These are phyloP conservation scores for Waltergamsia citrina DNA, from an alignment of 2,329 filamentous ascomycete genomes.

Conservation along the genomic window DNA sequence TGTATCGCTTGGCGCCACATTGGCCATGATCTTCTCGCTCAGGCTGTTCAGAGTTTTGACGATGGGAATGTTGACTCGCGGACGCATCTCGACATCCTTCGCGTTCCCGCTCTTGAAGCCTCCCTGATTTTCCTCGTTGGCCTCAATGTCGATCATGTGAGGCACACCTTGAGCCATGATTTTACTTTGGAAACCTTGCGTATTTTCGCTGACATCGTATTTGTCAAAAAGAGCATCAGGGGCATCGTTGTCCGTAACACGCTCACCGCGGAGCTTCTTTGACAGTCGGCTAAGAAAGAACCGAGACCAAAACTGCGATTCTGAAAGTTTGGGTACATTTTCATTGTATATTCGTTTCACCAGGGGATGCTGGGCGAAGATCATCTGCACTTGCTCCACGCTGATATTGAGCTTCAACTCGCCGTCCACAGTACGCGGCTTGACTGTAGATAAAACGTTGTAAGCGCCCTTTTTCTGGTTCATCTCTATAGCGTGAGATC, in stretches of 20 bases:
- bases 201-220: constrained; percentile 69
- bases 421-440: constrained; percentile 43
- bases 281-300: constrained; percentile 89
- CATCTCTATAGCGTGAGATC: constrained; percentile 82
- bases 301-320: constrained; percentile 81
- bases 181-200: constrained; percentile 38
- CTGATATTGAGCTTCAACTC: constrained; percentile 70
- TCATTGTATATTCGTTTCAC: constrained; percentile 89
- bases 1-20: constrained; percentile 70
- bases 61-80: constrained; percentile 73
- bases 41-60: constrained; percentile 82
- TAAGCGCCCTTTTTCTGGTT: constrained; percentile 83
- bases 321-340: constrained; percentile 72
- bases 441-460: constrained; percentile 87
- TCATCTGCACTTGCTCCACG: constrained; percentile 79
- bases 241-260: constrained; percentile 67
- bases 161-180: constrained; percentile 61
- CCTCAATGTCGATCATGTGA: constrained; percentile 84
- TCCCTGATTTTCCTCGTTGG: constrained; percentile 91
- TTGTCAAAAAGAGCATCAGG: constrained; percentile 76
- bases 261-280: constrained; percentile 86
- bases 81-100: constrained; percentile 84
- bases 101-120: constrained; percentile 73
- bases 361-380: constrained; percentile 87
- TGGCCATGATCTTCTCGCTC: constrained; percentile 87